Evolutionary conservation across 2,329 filamentous ascomycete genomes (phyloP), one percentile per base, ranked within the genome.

Genomic region (Thelonectria blattea): DNA sequence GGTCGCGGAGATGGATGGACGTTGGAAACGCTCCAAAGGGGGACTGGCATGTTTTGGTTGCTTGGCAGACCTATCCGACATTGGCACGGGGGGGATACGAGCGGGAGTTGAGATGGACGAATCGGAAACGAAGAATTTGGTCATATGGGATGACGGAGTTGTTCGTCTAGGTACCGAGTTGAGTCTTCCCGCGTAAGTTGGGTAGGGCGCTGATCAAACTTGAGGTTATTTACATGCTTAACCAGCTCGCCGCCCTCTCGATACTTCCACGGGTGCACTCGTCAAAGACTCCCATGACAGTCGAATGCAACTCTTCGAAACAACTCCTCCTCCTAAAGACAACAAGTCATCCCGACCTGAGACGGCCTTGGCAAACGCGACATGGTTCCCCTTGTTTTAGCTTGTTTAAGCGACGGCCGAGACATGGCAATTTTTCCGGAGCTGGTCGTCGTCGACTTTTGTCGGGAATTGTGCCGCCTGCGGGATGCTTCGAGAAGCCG

Each of bases 211-310:
- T 22, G 43, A 46, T 46, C 43, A 27, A 27, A 22, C 17, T 20
- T 5, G 43, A 46, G 43, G 43, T 46, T 46, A 46, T 46, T 46
- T 46, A 46, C 43, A 46, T 46, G 43, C 43, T 46, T 46, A 46
- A 46, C 9, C 2, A 17, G n/a, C 8, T 18, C 34, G 22, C 22
- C 22, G 27, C 27, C 12, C 22, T 24, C 22, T 24, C 22, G 22
- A 24, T 24, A 7, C 22, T 24, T 24, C 22, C 22, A 7, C 3
- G 22, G 22, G 4, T 24, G 22, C 22, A 24, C 22, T 24, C 22
- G 22, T 7, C 22, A 3, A 24, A n/a, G n/a, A 24, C 7, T 24
- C 22, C 22, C 22, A 24, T 24, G 7, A 17, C 18, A 45, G 22
- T 20, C 42, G 10, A 14, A 20, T 20, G 42, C 5, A 15, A 46